Evolutionary conservation across 805 yeast species (phyloP).

Genomic region (Barnettozyma siamensis): DNA sequence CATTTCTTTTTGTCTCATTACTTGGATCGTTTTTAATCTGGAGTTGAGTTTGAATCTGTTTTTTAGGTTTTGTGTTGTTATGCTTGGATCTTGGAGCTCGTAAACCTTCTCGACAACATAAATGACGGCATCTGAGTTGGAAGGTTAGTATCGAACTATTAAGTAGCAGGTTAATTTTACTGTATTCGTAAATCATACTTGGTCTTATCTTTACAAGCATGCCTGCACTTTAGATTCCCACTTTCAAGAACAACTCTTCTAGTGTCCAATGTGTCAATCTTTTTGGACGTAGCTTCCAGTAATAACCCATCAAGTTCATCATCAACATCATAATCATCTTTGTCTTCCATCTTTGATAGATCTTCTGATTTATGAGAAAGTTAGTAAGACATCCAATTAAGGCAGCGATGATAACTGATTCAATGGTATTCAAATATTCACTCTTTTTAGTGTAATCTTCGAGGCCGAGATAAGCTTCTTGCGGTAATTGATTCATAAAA

Average conservation of each 20-base stretch:
- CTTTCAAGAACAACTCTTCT: constrained; percentile 25
- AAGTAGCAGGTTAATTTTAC: too few species aligned
- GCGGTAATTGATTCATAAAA: background rate
- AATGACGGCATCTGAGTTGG: constrained; percentile 34
- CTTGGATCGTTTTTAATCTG: background rate
- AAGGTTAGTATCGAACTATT: constrained; percentile 20
- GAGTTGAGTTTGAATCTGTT: background rate
- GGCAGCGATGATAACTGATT: background rate
- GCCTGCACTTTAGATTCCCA: constrained; percentile 32
- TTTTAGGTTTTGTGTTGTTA: background rate
- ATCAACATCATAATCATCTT: constrained; percentile 18
- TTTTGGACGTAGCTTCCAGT: constrained; percentile 16
- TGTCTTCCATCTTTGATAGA: constrained; percentile 16
- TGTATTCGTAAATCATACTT: constrained; percentile 11
- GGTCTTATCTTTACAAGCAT: constrained; percentile 34
- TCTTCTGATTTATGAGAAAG: constrained; percentile 12
- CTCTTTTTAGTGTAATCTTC: background rate
- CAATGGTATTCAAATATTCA: constrained; percentile 1
- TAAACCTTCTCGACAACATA: constrained; percentile 43
- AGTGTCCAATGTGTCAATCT: background rate
- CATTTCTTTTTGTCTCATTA: background rate
- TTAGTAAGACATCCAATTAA: constrained; percentile 1
- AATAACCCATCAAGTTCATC: constrained; percentile 27
- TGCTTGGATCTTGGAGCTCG: constrained; percentile 13
- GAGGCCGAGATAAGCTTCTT: background rate